Evolutionary conservation across 148 eudicot genomes (phyloP).

Genomic region (Linanthus parryae): DNA sequence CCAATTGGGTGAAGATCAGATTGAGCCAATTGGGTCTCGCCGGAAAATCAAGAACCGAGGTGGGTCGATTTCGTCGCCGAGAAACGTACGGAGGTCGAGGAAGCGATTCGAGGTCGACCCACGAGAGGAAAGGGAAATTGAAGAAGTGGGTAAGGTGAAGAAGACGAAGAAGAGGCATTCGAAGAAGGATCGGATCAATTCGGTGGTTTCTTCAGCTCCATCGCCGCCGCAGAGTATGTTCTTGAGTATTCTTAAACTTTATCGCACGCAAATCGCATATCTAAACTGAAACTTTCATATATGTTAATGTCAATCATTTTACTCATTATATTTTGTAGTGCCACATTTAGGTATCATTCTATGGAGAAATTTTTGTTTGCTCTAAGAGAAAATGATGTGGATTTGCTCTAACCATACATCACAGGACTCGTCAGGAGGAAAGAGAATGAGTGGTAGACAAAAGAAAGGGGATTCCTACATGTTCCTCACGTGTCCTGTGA

Average conservation of each 20-base stretch:
- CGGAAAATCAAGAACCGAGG: too few relatives aligned
- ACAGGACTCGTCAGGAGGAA: too few relatives aligned
- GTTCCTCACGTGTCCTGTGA: too few relatives aligned
- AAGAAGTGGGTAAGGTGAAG: constrained; percentile 46
- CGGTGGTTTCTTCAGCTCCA: constrained; percentile 23
- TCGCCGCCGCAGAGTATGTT: constrained; percentile 51
- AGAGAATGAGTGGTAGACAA: too few relatives aligned
- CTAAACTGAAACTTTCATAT: too few relatives aligned
- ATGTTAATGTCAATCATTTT: neutral
- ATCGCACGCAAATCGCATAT: too few relatives aligned
- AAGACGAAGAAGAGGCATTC: constrained; percentile 51
- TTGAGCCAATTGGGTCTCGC: too few relatives aligned
- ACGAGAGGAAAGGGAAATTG: constrained; percentile 62
- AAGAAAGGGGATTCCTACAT: too few relatives aligned
- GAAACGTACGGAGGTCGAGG: constrained; percentile 40
- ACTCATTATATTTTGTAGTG: neutral
- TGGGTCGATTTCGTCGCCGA: constrained; percentile 8
- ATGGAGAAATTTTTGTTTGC: too few relatives aligned
- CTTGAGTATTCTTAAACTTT: neutral
- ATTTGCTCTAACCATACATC: too few relatives aligned
- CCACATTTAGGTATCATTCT: too few relatives aligned
- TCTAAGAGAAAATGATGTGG: neutral
- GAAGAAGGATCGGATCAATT: constrained; percentile 45
- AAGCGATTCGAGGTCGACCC: constrained; percentile 42
- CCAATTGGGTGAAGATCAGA: too few relatives aligned